Conservation (phyloP, 176 grass and related monocot species). For the Carex myosuroides region DNA sequence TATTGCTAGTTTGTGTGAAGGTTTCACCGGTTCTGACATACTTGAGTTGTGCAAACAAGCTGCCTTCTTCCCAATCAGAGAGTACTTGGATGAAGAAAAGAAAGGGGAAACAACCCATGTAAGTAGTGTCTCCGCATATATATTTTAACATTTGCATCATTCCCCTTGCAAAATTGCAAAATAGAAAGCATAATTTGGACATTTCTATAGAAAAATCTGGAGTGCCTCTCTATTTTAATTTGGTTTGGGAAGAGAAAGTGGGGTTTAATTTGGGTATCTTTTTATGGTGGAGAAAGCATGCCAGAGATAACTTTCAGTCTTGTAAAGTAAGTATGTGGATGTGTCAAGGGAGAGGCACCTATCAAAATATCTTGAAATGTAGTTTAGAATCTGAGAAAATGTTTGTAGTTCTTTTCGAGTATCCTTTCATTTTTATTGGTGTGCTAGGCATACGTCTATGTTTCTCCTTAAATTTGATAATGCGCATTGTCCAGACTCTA, state of each 20-base stretch:
- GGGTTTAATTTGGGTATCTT: not conserved
- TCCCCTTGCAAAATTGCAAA: not conserved
- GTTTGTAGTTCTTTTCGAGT: not conserved
- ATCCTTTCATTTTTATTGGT: not conserved
- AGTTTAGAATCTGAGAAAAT: not conserved
- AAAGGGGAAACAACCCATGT: conserved; percentile 45
- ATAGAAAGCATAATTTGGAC: not conserved
- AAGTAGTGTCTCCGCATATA: conserved; percentile 25
- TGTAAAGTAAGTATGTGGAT: not conserved
- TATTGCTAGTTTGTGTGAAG: conserved; percentile 74
- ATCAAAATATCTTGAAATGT: not conserved
- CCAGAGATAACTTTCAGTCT: not conserved
- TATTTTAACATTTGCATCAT: not conserved
- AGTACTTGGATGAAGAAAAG: conserved; percentile 76
- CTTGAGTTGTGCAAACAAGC: conserved; percentile 93
- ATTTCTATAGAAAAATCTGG: not conserved
- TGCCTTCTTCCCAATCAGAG: conserved; percentile 84
- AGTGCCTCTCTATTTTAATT: not conserved
- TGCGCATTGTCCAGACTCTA: not conserved
- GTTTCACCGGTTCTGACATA: conserved; percentile 91
- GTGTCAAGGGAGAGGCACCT: not conserved
- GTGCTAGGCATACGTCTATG: not conserved
- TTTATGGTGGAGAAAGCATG: not conserved
- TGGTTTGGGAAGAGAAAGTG: not conserved
- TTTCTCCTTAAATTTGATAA: not conserved